phyloP scores from a whole-genome alignment of 148 eudicot species.

The Chenopodium berlandieri region DNA sequence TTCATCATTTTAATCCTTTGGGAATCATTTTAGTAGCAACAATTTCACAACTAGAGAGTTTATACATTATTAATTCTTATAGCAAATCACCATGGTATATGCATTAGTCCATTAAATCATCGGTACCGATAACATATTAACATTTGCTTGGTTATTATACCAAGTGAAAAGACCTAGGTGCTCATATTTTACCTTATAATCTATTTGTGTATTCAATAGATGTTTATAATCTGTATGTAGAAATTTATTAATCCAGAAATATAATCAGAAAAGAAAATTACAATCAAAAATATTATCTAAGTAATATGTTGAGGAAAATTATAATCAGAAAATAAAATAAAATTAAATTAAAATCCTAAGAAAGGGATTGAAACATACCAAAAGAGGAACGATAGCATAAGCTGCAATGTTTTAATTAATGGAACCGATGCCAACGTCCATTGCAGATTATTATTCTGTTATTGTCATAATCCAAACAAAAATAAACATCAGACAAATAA shows the following conservation, averaged over 20 bases:
- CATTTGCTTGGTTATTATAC: not conserved
- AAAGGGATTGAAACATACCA: slow-evolving; percentile 52
- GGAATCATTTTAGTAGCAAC: not conserved
- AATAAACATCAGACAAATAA: slow-evolving; percentile 4
- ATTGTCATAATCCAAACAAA: slow-evolving; percentile 23
- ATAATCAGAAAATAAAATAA: not conserved
- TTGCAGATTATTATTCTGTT: slow-evolving; percentile 83
- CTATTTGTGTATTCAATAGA: not conserved
- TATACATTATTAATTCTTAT: not conserved
- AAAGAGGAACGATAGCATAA: slow-evolving; percentile 74
- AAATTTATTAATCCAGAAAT: not conserved
- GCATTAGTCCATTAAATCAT: not conserved
- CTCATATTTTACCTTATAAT: too few species aligned
- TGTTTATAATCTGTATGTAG: not conserved
- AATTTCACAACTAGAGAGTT: not conserved
- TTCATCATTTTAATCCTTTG: not conserved
- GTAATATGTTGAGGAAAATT: not conserved
- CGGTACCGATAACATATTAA: not conserved
- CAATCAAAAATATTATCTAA: not conserved
- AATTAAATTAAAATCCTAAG: not conserved
- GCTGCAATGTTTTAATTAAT: slow-evolving; percentile 74
- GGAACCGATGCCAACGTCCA: slow-evolving; percentile 93
- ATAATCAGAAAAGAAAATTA: not conserved
- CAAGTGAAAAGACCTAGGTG: not conserved
- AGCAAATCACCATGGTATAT: too few species aligned